Evolutionary conservation across 805 yeast genomes (phyloP), one percentile per base, ranked within the genome.

Genomic region (Sugiyamaella boreocaroliniensis): DNA sequence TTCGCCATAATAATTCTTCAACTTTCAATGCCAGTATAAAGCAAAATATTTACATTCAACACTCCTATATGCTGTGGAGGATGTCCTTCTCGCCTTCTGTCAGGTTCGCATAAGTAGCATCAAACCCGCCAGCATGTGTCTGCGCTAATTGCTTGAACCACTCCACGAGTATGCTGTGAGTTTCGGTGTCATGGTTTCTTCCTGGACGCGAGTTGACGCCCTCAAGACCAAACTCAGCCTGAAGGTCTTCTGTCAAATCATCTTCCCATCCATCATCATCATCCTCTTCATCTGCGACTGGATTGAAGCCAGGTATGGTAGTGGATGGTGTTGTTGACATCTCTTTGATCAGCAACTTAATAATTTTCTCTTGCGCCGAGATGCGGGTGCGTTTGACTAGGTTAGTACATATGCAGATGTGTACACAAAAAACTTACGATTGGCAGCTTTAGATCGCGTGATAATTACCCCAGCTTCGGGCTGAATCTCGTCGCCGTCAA

Each of bases 401-500:
- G 75, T 14, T 68, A 32, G 7, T 29, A 37, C 34, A 40, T 15
- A 44, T 6, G 18, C 18, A 18, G 16, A 7, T 16, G 4, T 22
- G 26, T 2, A 29, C 6, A 22, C 16, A 34, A 42, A 18, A 1
- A 9, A 56, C 58, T 54, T 50, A 47, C 54, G 49, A 15, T 61
- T 68, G 59, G 79, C 82, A 2, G 95, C 81, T 84, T 83, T 86
- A 0, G 97, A 87, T 63, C 98, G 78, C 0, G 98, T 92, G 3
- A 88, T 71, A 37, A 92, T 89, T n/a, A 79, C 60, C 51, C 81
- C 85, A 6, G 73, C 70, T 45, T 72, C 69, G 61, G 81, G 77
- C 2, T 86, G 82, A 29, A 85, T 69, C 34, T 82, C 69, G 55
- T 89, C 89, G n/a, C 96, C 97, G 58, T 89, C 78, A 0, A 90